Percentiles rank a stretch among this genome's conserved stretches.
Conservation (phyloP, 345 rosid genomes). For the Arabidopsis arenosa region DNA sequence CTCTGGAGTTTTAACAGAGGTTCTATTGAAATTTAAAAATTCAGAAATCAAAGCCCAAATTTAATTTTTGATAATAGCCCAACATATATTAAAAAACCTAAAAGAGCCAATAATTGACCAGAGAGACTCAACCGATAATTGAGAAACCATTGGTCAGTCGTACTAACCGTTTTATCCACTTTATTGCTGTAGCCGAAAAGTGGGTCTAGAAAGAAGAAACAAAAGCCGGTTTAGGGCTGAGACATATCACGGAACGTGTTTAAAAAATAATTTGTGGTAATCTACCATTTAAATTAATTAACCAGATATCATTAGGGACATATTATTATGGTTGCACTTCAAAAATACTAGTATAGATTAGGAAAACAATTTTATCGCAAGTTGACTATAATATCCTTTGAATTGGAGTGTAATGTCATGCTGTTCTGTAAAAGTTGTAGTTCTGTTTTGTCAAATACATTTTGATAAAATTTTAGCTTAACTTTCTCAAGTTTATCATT, state of each 20-base stretch:
- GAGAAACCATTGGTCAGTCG: neutral
- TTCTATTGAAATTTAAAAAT: neutral
- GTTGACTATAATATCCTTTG: neutral
- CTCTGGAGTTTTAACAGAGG: neutral
- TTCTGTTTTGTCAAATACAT: too few species aligned
- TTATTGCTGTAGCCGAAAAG: neutral
- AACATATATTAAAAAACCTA: neutral
- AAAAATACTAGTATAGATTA: too few species aligned
- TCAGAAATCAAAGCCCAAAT: neutral
- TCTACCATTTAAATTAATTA: neutral
- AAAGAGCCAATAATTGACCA: neutral
- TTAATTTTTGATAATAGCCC: neutral
- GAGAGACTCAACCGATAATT: neutral
- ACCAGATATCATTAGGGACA: neutral
- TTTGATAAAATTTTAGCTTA: neutral
- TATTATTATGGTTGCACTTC: neutral
- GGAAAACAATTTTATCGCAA: neutral
- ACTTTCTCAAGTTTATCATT: neutral
- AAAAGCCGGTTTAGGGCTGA: constrained; percentile 9
- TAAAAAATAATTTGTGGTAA: neutral
- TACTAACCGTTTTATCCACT: neutral
- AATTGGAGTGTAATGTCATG: neutral
- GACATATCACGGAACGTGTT: neutral
- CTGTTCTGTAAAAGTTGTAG: neutral
- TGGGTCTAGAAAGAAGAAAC: neutral